Conservation (phyloP, 371 early-diverging fungal genomes). For the Mortierella sp. region DNA sequence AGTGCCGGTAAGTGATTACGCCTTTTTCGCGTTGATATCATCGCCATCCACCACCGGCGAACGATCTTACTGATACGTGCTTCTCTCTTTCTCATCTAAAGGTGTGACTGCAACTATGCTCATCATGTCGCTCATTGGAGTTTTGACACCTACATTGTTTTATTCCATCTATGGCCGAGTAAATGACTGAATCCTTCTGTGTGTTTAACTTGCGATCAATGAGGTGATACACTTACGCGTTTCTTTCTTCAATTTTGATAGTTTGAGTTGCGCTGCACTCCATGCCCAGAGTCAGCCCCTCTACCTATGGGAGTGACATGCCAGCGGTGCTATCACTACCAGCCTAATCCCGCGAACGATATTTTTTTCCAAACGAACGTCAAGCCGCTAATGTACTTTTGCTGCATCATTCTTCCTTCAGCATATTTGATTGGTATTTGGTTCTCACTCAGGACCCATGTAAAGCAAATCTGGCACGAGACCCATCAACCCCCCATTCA, state of each 20-base stretch:
- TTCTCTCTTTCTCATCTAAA: constrained; percentile 10
- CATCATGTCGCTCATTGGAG: constrained; percentile 94
- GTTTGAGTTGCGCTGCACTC: constrained; percentile 72
- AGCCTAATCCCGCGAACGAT: constrained; percentile 81
- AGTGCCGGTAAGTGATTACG: constrained; percentile 75
- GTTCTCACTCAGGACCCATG: constrained; percentile 95
- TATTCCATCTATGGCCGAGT: constrained; percentile 91
- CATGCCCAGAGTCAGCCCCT: constrained; percentile 59
- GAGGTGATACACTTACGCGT: background rate
- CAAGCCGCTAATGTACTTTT: constrained; percentile 89
- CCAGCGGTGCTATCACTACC: constrained; percentile 73
- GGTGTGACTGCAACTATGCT: constrained; percentile 95
- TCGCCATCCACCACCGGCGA: background rate
- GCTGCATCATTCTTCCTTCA: constrained; percentile 86
- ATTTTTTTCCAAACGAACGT: constrained; percentile 86
- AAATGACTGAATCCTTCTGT: constrained; percentile 17
- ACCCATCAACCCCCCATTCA: constrained; percentile 54
- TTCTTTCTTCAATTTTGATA: constrained; percentile 15
- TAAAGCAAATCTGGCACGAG: constrained; percentile 86
- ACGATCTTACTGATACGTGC: background rate
- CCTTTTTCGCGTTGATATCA: background rate
- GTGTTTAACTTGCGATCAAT: background rate
- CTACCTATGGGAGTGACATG: constrained; percentile 60
- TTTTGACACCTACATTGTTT: constrained; percentile 94
- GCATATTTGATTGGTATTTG: constrained; percentile 93